These are phyloP conservation scores for Stephanodiscus triporus DNA, from an alignment of 108 stramenopile species.

Conservation along the genomic window DNA sequence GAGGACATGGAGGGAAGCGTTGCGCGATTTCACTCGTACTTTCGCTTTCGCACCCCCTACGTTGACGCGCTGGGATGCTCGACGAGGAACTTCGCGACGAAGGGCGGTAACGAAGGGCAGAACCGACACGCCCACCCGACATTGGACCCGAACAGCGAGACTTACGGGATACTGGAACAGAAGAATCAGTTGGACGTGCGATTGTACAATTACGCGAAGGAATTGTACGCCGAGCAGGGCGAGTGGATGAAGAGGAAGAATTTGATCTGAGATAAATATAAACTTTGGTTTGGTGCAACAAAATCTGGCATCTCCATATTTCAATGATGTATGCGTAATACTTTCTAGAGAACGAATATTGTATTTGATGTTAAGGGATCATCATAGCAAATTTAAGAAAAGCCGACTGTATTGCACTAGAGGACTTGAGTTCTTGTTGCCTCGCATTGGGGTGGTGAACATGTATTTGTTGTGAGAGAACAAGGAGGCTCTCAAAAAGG, in stretches of 20 bases:
- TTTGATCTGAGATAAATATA: not conserved
- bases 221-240: slow-evolving; percentile 53
- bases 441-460: too few species aligned
- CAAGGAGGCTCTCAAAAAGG: too few species aligned
- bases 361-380: too few species aligned
- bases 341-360: too few species aligned
- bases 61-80: slow-evolving; percentile 40
- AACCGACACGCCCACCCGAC: slow-evolving; percentile 40
- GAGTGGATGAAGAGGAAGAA: slow-evolving; percentile 40
- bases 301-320: too few species aligned
- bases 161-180: slow-evolving; percentile 32
- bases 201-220: slow-evolving; percentile 50
- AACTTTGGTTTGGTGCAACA: too few species aligned
- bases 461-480: too few species aligned
- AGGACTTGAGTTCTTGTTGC: too few species aligned
- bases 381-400: too few species aligned
- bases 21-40: slow-evolving; percentile 43
- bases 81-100: slow-evolving; percentile 24
- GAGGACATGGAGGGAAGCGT: slow-evolving; percentile 52
- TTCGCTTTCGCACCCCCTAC: slow-evolving; percentile 34
- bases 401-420: too few species aligned
- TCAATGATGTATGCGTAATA: too few species aligned
- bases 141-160: slow-evolving; percentile 41
- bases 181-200: slow-evolving; percentile 53
- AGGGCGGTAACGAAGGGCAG: slow-evolving; percentile 17